These are phyloP conservation scores for Cryptococcus sp. DNA, from an alignment of 1,284 basidiomycete species.

Conservation along the genomic window DNA sequence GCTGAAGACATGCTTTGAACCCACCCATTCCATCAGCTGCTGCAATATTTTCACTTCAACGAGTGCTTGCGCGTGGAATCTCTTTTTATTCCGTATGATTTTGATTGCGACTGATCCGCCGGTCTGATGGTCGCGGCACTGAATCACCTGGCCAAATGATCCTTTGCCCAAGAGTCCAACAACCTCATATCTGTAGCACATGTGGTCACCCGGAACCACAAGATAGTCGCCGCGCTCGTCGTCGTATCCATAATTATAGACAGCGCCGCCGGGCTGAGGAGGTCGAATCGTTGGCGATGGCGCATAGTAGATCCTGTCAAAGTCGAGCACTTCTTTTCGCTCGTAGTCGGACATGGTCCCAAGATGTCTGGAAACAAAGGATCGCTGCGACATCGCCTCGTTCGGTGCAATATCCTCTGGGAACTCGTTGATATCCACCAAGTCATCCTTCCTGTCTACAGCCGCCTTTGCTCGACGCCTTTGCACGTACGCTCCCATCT, in stretches of 20 bases:
- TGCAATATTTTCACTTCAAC: slow-evolving; percentile 99
- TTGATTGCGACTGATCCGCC: slow-evolving; percentile 97
- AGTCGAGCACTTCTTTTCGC: slow-evolving; percentile 87
- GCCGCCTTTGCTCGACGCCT: slow-evolving; percentile 86
- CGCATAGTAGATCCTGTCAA: slow-evolving; percentile 74
- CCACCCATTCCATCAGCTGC: slow-evolving; percentile 92
- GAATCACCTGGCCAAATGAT: slow-evolving; percentile 95
- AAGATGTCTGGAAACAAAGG: slow-evolving; percentile 46
- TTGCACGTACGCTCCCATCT: slow-evolving; percentile 93
- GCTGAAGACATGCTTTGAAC: slow-evolving; percentile 36
- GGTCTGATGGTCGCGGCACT: slow-evolving; percentile 95
- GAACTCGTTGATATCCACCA: slow-evolving; percentile 88
- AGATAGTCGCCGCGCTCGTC: slow-evolving; percentile 98
- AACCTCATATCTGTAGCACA: slow-evolving; percentile 94
- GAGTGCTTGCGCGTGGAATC: slow-evolving; percentile 97
- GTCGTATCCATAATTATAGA: slow-evolving; percentile 95
- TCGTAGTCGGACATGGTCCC: slow-evolving; percentile 81
- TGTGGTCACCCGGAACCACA: slow-evolving; percentile 86
- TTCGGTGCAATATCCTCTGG: slow-evolving; percentile 82
- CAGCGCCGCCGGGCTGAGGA: slow-evolving; percentile 62
- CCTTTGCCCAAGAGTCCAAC: slow-evolving; percentile 92
- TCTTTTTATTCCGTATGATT: slow-evolving; percentile 98
- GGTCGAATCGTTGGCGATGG: slow-evolving; percentile 35
- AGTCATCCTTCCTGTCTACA: slow-evolving; percentile 67
- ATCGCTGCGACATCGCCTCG: slow-evolving; percentile 66